Percentiles rank a stretch among this genome's conserved stretches.
Evolutionary conservation across 1,139 yeast species (phyloP).

Genomic region (Yamadazyma buinensis): DNA sequence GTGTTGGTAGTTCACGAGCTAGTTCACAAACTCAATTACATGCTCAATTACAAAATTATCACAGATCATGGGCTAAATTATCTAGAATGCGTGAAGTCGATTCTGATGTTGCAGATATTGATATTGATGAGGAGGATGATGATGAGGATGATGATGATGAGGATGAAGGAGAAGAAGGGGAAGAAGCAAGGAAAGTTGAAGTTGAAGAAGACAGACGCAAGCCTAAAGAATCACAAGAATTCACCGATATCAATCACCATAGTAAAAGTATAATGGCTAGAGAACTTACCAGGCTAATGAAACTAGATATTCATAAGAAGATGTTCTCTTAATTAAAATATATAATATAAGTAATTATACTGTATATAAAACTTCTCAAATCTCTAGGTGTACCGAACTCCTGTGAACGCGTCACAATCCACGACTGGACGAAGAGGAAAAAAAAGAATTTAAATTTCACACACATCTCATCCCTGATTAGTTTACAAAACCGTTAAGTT

Average conservation of each 20-base stretch:
- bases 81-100: not conserved
- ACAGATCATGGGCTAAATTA: too few relatives aligned
- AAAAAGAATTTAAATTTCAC: constrained; percentile 1
- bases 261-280: constrained; percentile 9
- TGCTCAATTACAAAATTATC: too few relatives aligned
- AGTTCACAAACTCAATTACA: too few relatives aligned
- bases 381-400: not conserved
- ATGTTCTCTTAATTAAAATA: constrained; percentile 1
- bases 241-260: constrained; percentile 2
- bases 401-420: constrained; percentile 1
- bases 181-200: not conserved
- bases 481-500: too few relatives aligned
- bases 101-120: not conserved
- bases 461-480: constrained; percentile 6
- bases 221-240: constrained; percentile 1
- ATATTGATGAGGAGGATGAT: not conserved
- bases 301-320: constrained; percentile 17
- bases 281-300: constrained; percentile 18
- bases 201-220: too few relatives aligned
- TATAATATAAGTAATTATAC: too few relatives aligned
- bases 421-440: constrained; percentile 1
- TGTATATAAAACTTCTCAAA: not conserved
- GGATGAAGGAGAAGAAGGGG: constrained; percentile 7
- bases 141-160: constrained; percentile 4
- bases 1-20: too few relatives aligned